A percentile compares a stretch with the other conserved stretches of the same genome.
phyloP scores from a whole-genome alignment of 2,329 filamentous ascomycete species.

The Metarhizium robertsii region DNA sequence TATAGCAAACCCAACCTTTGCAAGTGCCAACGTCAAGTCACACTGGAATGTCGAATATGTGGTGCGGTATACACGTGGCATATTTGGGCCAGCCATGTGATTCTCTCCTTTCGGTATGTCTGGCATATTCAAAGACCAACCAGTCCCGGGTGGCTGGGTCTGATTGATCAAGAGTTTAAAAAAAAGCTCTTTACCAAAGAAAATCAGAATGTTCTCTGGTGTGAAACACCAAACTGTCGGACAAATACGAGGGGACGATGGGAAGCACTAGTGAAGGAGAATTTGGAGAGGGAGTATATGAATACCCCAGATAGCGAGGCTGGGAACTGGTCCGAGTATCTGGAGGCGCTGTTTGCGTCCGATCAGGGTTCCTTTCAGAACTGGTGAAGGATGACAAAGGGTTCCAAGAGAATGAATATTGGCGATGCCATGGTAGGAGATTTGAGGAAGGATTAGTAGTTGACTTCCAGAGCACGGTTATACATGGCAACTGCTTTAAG shows the following conservation, averaged over 20 bases:
- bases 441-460: no score
- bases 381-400: no score
- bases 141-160: not conserved
- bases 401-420: no score
- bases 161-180: not conserved
- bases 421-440: no score
- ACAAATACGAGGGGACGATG: not conserved
- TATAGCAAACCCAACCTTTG: not conserved
- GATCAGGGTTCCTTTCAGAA: no score
- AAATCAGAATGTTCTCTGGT: constrained; percentile 2
- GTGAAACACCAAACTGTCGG: not conserved
- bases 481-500: no score
- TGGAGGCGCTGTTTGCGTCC: no score
- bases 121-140: not conserved
- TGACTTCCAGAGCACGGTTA: no score
- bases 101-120: not conserved
- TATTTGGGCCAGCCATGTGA: not conserved
- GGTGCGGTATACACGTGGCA: constrained; percentile 1
- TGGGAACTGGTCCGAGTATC: no score
- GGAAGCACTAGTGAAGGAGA: constrained; percentile 1
- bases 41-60: not conserved
- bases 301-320: not conserved
- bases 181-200: not conserved
- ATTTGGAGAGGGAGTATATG: not conserved
- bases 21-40: not conserved